Conservation (phyloP, 495 filamentous ascomycete species). For the Tetracladium setigerum region DNA sequence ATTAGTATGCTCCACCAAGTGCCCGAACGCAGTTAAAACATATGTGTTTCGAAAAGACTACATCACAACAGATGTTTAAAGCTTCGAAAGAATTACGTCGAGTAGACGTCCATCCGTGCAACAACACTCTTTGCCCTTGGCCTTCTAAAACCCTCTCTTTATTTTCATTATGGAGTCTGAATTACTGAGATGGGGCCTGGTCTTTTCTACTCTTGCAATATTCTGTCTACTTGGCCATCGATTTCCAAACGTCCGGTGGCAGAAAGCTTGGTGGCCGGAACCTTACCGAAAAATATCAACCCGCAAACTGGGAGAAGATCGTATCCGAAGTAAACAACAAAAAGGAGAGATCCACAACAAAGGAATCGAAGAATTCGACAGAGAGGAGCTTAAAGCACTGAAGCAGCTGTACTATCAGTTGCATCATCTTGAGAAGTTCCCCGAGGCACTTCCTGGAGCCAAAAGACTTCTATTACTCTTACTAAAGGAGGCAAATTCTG, state of each 20-base stretch:
- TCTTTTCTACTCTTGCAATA: conserved; percentile 1
- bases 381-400: conserved; percentile 9
- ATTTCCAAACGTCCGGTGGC: not conserved
- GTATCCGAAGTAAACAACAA: not conserved
- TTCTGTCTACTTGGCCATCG: not conserved
- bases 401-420: conserved; percentile 32
- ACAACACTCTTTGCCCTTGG: no score
- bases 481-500: conserved; percentile 25
- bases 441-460: conserved; percentile 24
- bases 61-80: no score
- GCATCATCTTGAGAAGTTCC: conserved; percentile 32
- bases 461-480: conserved; percentile 26
- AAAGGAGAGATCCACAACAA: conserved; percentile 1
- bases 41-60: no score
- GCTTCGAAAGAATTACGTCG: no score
- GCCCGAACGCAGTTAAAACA: no score
- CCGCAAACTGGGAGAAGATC: not conserved
- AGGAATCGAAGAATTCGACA: conserved; percentile 1
- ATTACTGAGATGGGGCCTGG: conserved; percentile 1
- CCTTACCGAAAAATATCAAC: not conserved
- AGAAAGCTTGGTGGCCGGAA: not conserved
- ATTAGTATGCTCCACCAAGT: no score
- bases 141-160: no score
- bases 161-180: conserved; percentile 3
- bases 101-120: no score